phyloP scores from a whole-genome alignment of 257 asterid species.

The Solanum lignicaule region DNA sequence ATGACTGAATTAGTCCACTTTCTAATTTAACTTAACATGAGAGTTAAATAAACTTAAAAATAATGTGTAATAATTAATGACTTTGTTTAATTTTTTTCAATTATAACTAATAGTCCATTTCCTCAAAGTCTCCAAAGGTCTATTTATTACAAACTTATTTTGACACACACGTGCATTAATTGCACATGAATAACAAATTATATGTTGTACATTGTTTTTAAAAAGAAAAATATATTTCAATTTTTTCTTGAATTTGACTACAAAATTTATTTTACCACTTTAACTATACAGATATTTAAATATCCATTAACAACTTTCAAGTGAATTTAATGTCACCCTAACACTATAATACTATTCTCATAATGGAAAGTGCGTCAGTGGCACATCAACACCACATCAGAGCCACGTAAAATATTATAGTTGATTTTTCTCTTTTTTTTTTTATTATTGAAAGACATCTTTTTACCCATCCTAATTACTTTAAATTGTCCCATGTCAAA shows the following conservation, averaged over 20 bases:
- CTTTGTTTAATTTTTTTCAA: neutral
- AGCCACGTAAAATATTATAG: no score
- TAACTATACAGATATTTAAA: no score
- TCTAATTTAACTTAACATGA: neutral
- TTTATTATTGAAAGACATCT: no score
- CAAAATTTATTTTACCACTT: no score
- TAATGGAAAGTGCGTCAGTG: no score
- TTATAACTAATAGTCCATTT: neutral
- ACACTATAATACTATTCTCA: no score
- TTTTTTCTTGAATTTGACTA: neutral
- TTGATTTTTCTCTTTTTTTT: no score
- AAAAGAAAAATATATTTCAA: neutral
- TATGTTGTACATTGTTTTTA: neutral
- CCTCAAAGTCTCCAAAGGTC: no score
- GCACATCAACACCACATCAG: no score
- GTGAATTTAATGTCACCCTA: no score
- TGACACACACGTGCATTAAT: neutral
- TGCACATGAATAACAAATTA: neutral
- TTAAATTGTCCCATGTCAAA: neutral
- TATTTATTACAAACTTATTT: no score
- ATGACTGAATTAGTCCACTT: neutral
- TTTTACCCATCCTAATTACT: neutral
- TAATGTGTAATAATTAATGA: neutral
- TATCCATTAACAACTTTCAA: no score
- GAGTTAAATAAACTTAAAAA: neutral